A percentile compares a stretch with the other conserved stretches of the same genome.
Conservation (phyloP, 495 filamentous ascomycete genomes). For the Podospora anserina region DNA sequence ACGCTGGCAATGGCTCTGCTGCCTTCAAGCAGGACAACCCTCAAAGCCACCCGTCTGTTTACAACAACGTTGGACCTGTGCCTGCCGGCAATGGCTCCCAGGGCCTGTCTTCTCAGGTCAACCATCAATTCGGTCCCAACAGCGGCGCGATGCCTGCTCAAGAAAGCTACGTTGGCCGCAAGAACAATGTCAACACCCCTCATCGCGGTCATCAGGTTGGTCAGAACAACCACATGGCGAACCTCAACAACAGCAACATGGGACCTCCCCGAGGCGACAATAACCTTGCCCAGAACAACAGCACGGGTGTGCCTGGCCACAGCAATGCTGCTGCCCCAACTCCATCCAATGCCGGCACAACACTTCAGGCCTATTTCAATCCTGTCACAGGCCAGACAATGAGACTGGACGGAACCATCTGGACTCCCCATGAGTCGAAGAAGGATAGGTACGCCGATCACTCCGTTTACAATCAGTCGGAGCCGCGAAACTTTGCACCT, state of each 20-base stretch:
- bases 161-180: not conserved
- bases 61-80: not conserved
- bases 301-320: not conserved
- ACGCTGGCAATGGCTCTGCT: too few species aligned
- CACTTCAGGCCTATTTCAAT: not conserved
- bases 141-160: not conserved
- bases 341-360: not conserved
- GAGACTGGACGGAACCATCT: not conserved
- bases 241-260: not conserved
- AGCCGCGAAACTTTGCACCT: constrained; percentile 28
- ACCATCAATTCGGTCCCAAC: too few species aligned
- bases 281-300: not conserved
- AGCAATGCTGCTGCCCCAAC: not conserved
- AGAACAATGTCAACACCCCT: not conserved
- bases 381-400: not conserved
- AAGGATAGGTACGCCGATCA: not conserved
- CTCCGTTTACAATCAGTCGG: constrained; percentile 22
- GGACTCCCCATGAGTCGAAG: not conserved
- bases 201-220: not conserved
- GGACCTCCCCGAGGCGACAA: too few species aligned
- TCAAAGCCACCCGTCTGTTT: too few species aligned
- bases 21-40: too few species aligned
- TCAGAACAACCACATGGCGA: not conserved
- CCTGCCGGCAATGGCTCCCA: too few species aligned
- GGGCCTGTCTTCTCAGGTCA: too few species aligned